Conservation (phyloP, 768 basidiomycete species). For the Termitomyces sp. region DNA sequence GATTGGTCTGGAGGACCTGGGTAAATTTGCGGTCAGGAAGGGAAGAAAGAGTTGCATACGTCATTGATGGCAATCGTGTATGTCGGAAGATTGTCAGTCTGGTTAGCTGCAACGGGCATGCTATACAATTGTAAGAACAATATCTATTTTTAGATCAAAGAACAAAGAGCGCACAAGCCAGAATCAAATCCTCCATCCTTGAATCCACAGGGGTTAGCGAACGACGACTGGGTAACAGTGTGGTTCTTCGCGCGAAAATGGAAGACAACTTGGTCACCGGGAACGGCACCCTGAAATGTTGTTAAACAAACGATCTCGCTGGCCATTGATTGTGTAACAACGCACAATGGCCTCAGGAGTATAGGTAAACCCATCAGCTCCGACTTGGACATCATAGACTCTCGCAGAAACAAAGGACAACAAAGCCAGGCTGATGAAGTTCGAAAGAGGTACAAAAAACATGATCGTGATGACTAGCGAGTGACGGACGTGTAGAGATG, state of each 20-base stretch:
- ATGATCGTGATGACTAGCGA: constrained; percentile 44
- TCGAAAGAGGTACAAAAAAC: constrained; percentile 30
- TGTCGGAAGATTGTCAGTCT: constrained; percentile 43
- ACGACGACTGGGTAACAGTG: constrained; percentile 46
- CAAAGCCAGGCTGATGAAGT: constrained; percentile 41
- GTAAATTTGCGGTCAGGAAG: background rate
- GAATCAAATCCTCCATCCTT: constrained; percentile 48
- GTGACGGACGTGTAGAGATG: constrained; percentile 14
- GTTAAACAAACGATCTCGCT: background rate
- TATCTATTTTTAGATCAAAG: background rate
- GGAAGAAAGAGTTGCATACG: constrained; percentile 19
- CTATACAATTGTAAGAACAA: constrained; percentile 22
- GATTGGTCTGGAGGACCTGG: constrained; percentile 34
- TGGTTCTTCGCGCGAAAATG: constrained; percentile 56
- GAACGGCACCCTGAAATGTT: constrained; percentile 31
- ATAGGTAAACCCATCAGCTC: constrained; percentile 36
- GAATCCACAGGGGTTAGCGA: constrained; percentile 43
- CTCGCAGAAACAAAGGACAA: constrained; percentile 44
- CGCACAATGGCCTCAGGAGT: constrained; percentile 50
- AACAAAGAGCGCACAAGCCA: constrained; percentile 42
- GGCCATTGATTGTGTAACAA: constrained; percentile 3
- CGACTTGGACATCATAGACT: constrained; percentile 52
- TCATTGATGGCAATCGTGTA: constrained; percentile 47
- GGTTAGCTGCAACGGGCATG: constrained; percentile 47
- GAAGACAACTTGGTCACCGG: constrained; percentile 59